Evolutionary conservation across 768 basidiomycete genomes (phyloP), one percentile per base, ranked within the genome.

Genomic region (Gloeopeniophorella convolvens): DNA sequence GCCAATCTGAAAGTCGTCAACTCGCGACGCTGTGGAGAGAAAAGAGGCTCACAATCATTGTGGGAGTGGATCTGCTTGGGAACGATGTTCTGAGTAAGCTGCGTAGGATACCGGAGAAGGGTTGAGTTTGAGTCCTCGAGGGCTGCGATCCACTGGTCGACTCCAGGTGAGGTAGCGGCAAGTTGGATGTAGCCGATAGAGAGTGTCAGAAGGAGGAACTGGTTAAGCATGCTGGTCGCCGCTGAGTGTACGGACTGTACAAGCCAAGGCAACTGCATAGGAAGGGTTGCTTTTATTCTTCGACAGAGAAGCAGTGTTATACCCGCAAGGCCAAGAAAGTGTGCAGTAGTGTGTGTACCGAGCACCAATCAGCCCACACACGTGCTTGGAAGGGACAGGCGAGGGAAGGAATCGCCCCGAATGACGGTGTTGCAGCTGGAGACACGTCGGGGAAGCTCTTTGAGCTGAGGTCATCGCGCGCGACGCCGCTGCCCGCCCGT

Each of bases 61-160:
- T 79, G 76, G 0, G 76, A 77, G 58, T 78, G 75, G n/a, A 78
- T 75, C 5, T 52, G 45, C 57, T 73, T 75, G 1, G 74, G 74
- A 24, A 76, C 65, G 41, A 77, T 70, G 46, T 64, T 62, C 57
- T 75, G 74, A 2, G 76, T 76, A 48, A 72, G 69, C 54, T 73
- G 70, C 0, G 72, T 74, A 5, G 76, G 74, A 59, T 74, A 76
- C 15, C 60, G 62, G 43, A 75, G 60, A 8, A 72, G 52, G 6
- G 63, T 62, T 13, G 75, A 69, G 48, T 73, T 68, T 26, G 69
- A 62, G 7, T 58, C 48, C 50, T 68, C 61, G 47, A 54, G 6
- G 52, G 44, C 23, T 61, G 64, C 36, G 55, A 57, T 44, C 41
- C 49, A 36, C 36, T 50, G 41, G 20, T 36, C 15, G 23, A 50